Evolutionary conservation across 352 stramenopile species (phyloP), one percentile per base, ranked within the genome.

Genomic region (Phytophthora meadii): DNA sequence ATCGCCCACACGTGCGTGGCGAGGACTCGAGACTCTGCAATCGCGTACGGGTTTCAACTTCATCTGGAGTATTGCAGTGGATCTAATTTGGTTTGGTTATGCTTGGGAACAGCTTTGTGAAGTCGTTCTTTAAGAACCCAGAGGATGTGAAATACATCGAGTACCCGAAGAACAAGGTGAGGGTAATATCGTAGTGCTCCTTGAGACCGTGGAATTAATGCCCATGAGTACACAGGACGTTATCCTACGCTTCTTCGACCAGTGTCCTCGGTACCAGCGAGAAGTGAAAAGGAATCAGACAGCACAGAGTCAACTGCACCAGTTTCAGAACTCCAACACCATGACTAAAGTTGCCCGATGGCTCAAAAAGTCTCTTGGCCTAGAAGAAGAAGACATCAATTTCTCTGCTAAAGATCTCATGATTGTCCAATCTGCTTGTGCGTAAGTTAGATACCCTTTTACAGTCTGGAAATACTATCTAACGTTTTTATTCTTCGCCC

Each of bases 221-320:
- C 19, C 12, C 7, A 7, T 46, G 49, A 14, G 24, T 14, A 0
- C 3, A 4, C 37, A 88, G 77, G 81, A 90, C 37, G 36, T 55
- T 4, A 54, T 89, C 0, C 59, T 89, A 25, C 74, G 84, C 0
- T 90, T 89, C 62, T 90, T 83, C 60, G 84, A 90, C 39, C 54
- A 72, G 17, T 92, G 84, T 25, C 54, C 73, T 6, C 74, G 75
- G 11, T 92, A 90, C 53, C 65, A 74, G 25, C 58, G 52, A 19
- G 70, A 87, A 1, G 73, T 92, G n/a, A 75, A 73, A 28, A 60
- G 72, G 0, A 89, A 90, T 47, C 25, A 61, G 19, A 74, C 61
- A 11, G 67, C 66, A 8, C 50, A 72, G 34, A 36, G 52, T 39
- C 54, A 88, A 61, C 22, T 58, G n/a, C 25, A 62, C 24, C 19